Conservation (phyloP, 202 grass and related monocot species). For the Schoenoplectus triqueter region DNA sequence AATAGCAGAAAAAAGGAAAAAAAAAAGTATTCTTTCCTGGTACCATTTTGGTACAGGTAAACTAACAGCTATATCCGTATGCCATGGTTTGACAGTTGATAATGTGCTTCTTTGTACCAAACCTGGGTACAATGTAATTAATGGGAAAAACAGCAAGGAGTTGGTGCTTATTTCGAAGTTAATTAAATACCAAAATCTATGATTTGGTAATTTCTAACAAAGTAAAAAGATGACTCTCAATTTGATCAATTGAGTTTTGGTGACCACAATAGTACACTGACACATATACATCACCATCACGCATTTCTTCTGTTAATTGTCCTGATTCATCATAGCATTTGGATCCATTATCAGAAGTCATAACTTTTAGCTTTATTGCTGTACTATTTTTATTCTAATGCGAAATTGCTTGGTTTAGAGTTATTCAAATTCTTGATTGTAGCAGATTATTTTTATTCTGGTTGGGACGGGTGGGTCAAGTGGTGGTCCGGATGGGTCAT, state of each 20-base stretch:
- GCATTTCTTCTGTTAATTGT: background rate
- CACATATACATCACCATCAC: background rate
- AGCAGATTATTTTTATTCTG: too few relatives aligned
- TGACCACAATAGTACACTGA: background rate
- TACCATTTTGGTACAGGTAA: too few relatives aligned
- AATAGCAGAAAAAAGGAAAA: too few relatives aligned
- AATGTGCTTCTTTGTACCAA: background rate
- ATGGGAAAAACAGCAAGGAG: background rate
- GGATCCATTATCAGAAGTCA: background rate
- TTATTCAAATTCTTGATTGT: too few relatives aligned
- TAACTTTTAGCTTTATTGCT: background rate
- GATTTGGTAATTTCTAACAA: background rate
- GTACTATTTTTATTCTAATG: background rate
- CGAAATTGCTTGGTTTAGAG: too few relatives aligned
- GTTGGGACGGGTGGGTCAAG: too few relatives aligned
- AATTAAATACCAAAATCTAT: background rate
- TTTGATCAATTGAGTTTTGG: background rate
- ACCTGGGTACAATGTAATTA: background rate
- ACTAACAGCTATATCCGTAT: too few relatives aligned
- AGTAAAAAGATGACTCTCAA: background rate
- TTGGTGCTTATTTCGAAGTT: background rate
- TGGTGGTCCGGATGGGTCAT: too few relatives aligned
- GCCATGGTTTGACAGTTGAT: background rate
- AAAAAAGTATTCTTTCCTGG: too few relatives aligned
- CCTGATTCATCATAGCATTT: constrained; percentile 8